Evolutionary conservation across 2,329 filamentous ascomycete species (phyloP), one percentile per base, ranked within the genome.

Genomic region (Penicillium sumatraense): DNA sequence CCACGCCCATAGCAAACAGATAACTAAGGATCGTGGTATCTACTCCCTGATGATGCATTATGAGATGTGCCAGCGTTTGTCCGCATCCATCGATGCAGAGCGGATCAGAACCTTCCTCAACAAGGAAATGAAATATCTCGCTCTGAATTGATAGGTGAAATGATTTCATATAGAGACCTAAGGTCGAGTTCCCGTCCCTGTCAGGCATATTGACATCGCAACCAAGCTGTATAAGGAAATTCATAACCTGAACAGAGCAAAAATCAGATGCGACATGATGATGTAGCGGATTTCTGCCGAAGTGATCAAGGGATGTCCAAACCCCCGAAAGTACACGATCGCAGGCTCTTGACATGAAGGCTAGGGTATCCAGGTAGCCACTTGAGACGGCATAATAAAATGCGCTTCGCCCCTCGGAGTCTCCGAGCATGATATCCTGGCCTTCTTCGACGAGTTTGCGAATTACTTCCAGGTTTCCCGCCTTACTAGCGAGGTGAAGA

Each of bases 401-500:
- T 16, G 53, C 53, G 24, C 38, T 58, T 48, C 46, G 47, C 21
- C 58, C 40, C 24, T 59, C 3, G 8, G 35, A 20, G 26, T 63
- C 60, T 16, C 41, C 20, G 16, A 57, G 24, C 31, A 50, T 31
- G 20, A 60, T 59, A 49, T 58, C 45, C 40, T 53, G 27, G 29
- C 49, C 56, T 40, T 51, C 35, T 46, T 52, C 45, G 33, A 57
- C 40, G 23, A 63, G 45, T 51, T 31, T 57, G 42, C 53, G 47
- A 41, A 63, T 48, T 18, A 52, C 55, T 16, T 60, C 51, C 13
- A 61, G 35, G 20, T 60, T 59, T 20, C 57, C 52, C 33, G 52
- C 54, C 29, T 55, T 33, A 42, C 53, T 59, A 26, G 52, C 56
- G 29, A 63, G 54, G 24, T 59, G 52, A 41, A 63, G 54, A 55